Evolutionary conservation across 75 land plant species (phyloP), one percentile per base, ranked within the genome.

Genomic region (Gnetum montanum): DNA sequence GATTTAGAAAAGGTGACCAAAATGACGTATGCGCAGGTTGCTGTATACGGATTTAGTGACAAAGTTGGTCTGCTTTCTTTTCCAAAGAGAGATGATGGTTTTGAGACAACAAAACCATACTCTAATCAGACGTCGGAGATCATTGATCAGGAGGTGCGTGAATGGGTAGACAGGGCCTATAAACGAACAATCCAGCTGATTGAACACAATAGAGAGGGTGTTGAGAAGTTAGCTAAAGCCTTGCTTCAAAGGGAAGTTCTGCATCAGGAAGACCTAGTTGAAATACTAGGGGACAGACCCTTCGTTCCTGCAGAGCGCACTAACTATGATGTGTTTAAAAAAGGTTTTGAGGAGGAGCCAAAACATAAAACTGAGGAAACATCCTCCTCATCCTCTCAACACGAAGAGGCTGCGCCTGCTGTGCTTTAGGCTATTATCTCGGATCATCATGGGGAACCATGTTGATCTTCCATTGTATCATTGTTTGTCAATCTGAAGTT

Each of bases 51-150:
- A 29, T 74, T 74, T 48, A 74, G 77, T 46, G 77, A 72, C 13
- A 74, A 74, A 59, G 75, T 74, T 15, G 77, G 77, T 19, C 77
- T 74, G 34, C 77, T 74, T 10, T 74, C 77, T 16, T 74, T 74
- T 68, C 77, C 77, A 28, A 75, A 70, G 13, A 74, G 35, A 52
- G 77, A 74, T 15, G 76, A 74, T 31, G 61, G 68, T 15, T 48
- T 71, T 38, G 77, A 74, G 47, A 44, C 66, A 31, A 58, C 69
- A 31, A 72, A 72, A 50, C 77, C 77, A 19, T 74, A 74, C 63
- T 53, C 76, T 35, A 72, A 74, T 58, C 70, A 64, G 34, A 74
- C 77, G 22, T 73, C 67, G 11, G 76, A 71, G 31, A 57, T 74
- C n/a, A 74, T 74, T 57, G 77, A 74, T 49, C 60, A 46, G 59